phyloP scores from a whole-genome alignment of 805 yeast genomes.

The Suhomyces emberorum region DNA sequence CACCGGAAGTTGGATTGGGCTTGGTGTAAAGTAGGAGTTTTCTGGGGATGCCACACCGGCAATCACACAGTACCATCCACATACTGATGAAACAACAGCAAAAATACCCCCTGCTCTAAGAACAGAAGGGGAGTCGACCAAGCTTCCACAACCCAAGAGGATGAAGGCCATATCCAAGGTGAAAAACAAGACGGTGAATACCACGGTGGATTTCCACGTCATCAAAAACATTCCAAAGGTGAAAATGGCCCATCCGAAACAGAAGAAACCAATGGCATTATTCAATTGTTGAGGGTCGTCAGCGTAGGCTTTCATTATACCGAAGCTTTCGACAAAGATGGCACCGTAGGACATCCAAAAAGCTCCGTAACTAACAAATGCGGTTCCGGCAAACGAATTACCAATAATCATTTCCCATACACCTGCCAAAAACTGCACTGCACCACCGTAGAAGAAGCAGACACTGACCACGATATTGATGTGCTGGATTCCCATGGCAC shows the following conservation, averaged over 20 bases:
- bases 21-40: constrained; percentile 22
- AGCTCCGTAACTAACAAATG: constrained; percentile 52
- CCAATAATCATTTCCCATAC: constrained; percentile 49
- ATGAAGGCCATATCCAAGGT: constrained; percentile 54
- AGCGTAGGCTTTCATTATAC: constrained; percentile 46
- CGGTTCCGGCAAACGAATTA: constrained; percentile 54
- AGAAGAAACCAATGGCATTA: constrained; percentile 56
- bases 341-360: constrained; percentile 46
- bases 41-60: constrained; percentile 24
- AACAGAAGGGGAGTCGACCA: constrained; percentile 31
- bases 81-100: constrained; percentile 20
- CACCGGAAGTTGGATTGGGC: constrained; percentile 20
- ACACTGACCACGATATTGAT: constrained; percentile 46
- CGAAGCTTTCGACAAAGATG: constrained; percentile 52
- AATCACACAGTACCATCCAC: constrained; percentile 26
- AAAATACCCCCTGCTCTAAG: constrained; percentile 23
- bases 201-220: constrained; percentile 49
- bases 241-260: constrained; percentile 64
- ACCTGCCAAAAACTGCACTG: constrained; percentile 49
- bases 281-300: constrained; percentile 39
- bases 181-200: constrained; percentile 50
- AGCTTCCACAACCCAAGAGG: constrained; percentile 47
- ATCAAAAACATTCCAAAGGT: constrained; percentile 55
- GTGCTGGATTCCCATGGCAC: constrained; percentile 43
- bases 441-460: constrained; percentile 48